Conservation (phyloP, 441 rosid genomes). For the Eruca vesicaria region DNA sequence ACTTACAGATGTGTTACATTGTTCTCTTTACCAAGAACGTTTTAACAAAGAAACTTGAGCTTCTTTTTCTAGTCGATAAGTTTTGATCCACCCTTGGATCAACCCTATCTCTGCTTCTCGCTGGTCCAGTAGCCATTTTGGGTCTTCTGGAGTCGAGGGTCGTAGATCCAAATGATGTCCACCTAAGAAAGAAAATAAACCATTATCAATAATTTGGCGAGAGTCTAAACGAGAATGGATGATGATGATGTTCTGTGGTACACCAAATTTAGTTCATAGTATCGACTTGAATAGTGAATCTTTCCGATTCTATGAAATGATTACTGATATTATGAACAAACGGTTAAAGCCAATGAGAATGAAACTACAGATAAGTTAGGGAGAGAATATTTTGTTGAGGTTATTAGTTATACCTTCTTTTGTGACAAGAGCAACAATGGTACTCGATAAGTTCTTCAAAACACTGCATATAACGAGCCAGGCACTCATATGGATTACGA, state of each 20-base stretch:
- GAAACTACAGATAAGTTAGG: background rate
- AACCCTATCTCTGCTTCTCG: slow-evolving; percentile 63
- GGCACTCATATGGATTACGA: slow-evolving; percentile 17
- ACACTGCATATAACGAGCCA: slow-evolving; percentile 52
- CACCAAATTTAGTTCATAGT: background rate
- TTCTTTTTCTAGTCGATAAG: slow-evolving; percentile 42
- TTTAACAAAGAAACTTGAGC: slow-evolving; percentile 35
- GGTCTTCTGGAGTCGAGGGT: slow-evolving; percentile 62
- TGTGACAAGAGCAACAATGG: slow-evolving; percentile 72
- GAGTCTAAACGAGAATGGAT: background rate
- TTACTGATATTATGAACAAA: background rate
- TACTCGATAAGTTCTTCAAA: slow-evolving; percentile 66
- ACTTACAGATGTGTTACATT: background rate
- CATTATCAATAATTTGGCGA: background rate
- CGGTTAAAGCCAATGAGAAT: background rate
- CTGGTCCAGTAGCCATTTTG: slow-evolving; percentile 75
- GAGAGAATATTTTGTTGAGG: background rate
- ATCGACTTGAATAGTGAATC: background rate
- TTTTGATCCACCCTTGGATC: slow-evolving; percentile 69
- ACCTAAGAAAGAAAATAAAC: slow-evolving; percentile 38
- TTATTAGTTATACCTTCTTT: slow-evolving; percentile 59
- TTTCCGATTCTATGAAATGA: background rate
- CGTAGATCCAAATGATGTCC: slow-evolving; percentile 88
- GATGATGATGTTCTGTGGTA: background rate
- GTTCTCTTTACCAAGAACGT: slow-evolving; percentile 22